Evolutionary conservation across 352 stramenopile genomes (phyloP), one percentile per base, ranked within the genome.

Genomic region (Phytophthora sansomeana): DNA sequence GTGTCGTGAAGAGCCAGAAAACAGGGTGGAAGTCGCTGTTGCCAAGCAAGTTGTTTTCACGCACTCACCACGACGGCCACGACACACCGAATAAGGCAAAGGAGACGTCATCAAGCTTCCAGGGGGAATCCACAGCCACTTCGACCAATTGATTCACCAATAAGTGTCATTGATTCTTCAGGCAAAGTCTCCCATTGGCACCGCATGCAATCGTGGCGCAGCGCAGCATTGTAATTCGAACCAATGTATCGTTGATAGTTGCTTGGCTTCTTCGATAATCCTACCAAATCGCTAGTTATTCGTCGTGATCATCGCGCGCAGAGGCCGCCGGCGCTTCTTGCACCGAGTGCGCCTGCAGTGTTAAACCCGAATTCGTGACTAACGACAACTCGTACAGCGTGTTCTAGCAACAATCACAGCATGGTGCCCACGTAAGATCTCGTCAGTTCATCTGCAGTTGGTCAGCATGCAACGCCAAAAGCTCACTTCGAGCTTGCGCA

Each of bases 321-420:
- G 57, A 43, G 6, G 41, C 19, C 8, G 30, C 46, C 8, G 51
- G 50, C 11, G 29, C 3, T 50, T 79, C 87, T 86, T 79, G 55
- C 16, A 78, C 67, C 6, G 70, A 82, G 7, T 88, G 69, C 1
- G 77, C 52, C 41, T 83, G 80, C 8, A 93, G 49, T 28, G 70
- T 76, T 3, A 91, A 53, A 7, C 85, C 85, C 16, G 70, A 85
- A 38, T 79, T 78, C 39, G 81, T 87, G 41, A 94, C 81, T 35
- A 98, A 77, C 33, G 89, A 96, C 26, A 98, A 72, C 71, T 99
- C 96, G 68, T 99, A 99, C 43, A 98, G 58, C 10, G 97, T 86
- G 36, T 98, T 98, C 83, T 95, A n/a, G 35, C 32, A 50, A 4
- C 35, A 43, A 7, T 24, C 42, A 21, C 42, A 4, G 8, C 35